Evolutionary conservation across 23 red algal genomes (phyloP).

Genomic region (Gracilaria gracilis): DNA sequence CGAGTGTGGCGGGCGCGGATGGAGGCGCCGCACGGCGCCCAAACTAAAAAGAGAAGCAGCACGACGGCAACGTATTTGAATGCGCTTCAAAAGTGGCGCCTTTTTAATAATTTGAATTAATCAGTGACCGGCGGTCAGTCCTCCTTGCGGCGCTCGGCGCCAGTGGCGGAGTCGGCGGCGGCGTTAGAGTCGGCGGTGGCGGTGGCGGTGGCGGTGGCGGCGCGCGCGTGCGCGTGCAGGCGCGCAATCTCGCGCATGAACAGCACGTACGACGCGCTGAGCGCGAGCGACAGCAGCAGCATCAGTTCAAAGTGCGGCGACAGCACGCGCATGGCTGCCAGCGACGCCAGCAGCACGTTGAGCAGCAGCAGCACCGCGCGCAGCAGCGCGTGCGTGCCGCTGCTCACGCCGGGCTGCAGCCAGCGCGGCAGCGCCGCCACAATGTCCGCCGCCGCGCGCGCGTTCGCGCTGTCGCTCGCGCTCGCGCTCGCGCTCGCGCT

Average conservation of each 20-base stretch:
- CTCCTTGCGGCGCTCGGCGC: neutral
- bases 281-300: conserved; percentile 46
- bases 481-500: too few species aligned
- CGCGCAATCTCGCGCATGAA: conserved; percentile 6
- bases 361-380: conserved; percentile 54
- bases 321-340: conserved; percentile 41
- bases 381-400: conserved; percentile 43
- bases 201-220: too few species aligned
- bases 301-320: conserved; percentile 73
- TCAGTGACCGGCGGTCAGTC: too few species aligned
- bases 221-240: neutral
- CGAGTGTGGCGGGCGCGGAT: too few species aligned
- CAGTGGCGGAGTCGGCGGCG: too few species aligned
- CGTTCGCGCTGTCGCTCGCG: neutral
- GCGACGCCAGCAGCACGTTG: conserved; percentile 50
- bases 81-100: too few species aligned
- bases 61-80: too few species aligned
- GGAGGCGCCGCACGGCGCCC: too few species aligned
- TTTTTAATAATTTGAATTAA: too few species aligned
- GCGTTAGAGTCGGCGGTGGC: too few species aligned
- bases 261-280: conserved; percentile 61
- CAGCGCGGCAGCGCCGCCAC: conserved; percentile 35
- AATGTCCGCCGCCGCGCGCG: neutral
- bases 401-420: conserved; percentile 65
- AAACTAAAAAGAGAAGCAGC: too few species aligned